Evolutionary conservation across 2,329 filamentous ascomycete genomes (phyloP), one percentile per base, ranked within the genome.

Genomic region (Fusarium phyllophilum): DNA sequence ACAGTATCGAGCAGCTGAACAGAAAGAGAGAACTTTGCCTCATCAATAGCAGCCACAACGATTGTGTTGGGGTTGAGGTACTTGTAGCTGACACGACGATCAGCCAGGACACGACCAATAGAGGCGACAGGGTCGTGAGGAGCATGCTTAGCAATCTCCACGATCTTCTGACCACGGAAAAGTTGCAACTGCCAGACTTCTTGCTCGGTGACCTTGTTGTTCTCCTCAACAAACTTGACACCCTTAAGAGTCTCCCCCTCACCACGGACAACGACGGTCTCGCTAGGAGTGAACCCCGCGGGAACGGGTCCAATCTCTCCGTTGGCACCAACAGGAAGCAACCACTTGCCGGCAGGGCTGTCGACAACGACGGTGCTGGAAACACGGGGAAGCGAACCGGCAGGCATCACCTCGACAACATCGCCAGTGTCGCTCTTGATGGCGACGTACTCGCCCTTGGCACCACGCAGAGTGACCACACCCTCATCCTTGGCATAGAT

Each of bases 41-140:
- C 88, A 39, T 92, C 87, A 6, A 91, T 84, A 3, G 93, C 87
- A 4, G 93, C 93, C 51, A 97, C 86, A 2, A 98, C 88, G 6
- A 95, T 86, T 12, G 94, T 89, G 82, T 97, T 98, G 1, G 94
- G 91, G 84, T 97, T 97, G 45, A 99, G 85, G 81, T 98, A 98
- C 84, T 99, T 99, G 89, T 99, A 99, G 72, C 96, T 89, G 54
- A 99, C 96, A n/a, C 91, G 92, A 48, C 96, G 90, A 79, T 99
- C 93, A 33, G 95, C 95, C 29, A 99, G 89, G 4, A 98, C 96
- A 67, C 94, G 94, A 15, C 96, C 96, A 76, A 99, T 97, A 2
- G 96, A 98, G 7, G 96, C 96, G 54, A 98, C 91, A 1, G 94
- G 94, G 77, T 99, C 95, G 73, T 96, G 92, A 6, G 88, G 80